These are phyloP conservation scores for Tephrocybe sp. DNA, from an alignment of 768 basidiomycete species.

Conservation along the genomic window DNA sequence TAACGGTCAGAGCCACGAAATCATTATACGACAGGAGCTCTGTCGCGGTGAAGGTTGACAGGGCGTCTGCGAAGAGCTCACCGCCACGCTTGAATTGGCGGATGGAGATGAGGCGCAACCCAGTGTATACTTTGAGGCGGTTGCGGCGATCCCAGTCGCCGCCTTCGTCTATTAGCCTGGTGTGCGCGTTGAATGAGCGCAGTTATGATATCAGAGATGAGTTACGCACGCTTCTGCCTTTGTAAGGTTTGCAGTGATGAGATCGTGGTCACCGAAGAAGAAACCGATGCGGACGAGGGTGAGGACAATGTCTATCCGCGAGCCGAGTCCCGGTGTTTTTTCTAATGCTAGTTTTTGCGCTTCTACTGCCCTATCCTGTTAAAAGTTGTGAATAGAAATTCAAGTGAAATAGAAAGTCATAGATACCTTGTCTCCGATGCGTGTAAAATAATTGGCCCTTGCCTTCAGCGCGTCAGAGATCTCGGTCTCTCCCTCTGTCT, in stretches of 20 bases:
- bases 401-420: no score
- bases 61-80: slow-evolving; percentile 84
- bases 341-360: slow-evolving; percentile 83
- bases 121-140: slow-evolving; percentile 93
- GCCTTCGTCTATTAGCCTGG: slow-evolving; percentile 86
- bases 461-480: slow-evolving; percentile 85
- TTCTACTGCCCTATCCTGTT: slow-evolving; percentile 73
- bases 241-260: slow-evolving; percentile 69
- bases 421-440: slow-evolving; percentile 79
- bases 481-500: slow-evolving; percentile 91
- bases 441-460: slow-evolving; percentile 80
- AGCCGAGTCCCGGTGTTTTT: slow-evolving; percentile 91
- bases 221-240: slow-evolving; percentile 75
- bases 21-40: slow-evolving; percentile 88
- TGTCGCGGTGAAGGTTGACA: slow-evolving; percentile 92
- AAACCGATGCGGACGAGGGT: slow-evolving; percentile 86
- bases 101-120: slow-evolving; percentile 78
- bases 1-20: slow-evolving; percentile 82
- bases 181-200: background rate
- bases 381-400: background rate
- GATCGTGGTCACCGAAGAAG: slow-evolving; percentile 78
- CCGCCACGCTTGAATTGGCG: slow-evolving; percentile 89
- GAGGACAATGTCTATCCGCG: slow-evolving; percentile 89
- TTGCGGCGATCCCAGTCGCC: slow-evolving; percentile 99
- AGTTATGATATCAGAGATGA: background rate